Conservation (phyloP, 805 yeast genomes). For the Metschnikowia hibisci region DNA sequence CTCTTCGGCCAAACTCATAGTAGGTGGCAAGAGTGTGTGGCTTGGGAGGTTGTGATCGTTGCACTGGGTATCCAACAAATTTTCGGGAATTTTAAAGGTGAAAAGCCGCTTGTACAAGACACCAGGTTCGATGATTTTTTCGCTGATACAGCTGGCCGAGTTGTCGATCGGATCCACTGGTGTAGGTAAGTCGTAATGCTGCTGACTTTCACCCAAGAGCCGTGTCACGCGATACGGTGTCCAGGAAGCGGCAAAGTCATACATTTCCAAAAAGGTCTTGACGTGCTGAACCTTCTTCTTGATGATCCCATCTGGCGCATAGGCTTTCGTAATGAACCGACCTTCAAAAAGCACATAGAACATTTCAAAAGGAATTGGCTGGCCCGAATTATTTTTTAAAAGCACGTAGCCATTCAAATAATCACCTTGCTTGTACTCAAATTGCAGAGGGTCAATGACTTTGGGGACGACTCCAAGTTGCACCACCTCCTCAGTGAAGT, state of each 20-base stretch:
- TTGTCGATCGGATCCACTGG: conserved; percentile 28
- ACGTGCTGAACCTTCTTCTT: conserved; percentile 21
- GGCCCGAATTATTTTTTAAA: conserved; percentile 36
- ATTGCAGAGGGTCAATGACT: conserved; percentile 26
- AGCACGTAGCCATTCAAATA: conserved; percentile 52
- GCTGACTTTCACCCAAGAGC: conserved; percentile 22
- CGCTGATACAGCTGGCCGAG: conserved; percentile 19
- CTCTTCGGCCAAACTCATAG: conserved; percentile 27
- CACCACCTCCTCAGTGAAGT: conserved; percentile 35
- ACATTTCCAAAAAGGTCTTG: conserved; percentile 34
- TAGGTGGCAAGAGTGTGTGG: conserved; percentile 37
- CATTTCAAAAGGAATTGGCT: conserved; percentile 56
- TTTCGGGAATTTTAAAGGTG: conserved; percentile 38
- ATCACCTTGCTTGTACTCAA: conserved; percentile 67
- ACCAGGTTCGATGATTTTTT: conserved; percentile 20
- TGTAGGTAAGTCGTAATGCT: not conserved
- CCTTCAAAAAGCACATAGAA: conserved; percentile 59
- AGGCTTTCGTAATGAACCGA: conserved; percentile 24
- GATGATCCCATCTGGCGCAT: conserved; percentile 2
- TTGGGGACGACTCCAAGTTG: conserved; percentile 24
- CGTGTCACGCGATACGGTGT: conserved; percentile 35
- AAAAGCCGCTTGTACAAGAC: conserved; percentile 34
- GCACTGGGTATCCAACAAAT: conserved; percentile 37
- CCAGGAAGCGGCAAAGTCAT: conserved; percentile 48
- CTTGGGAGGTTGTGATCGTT: conserved; percentile 26